A percentile compares a stretch with the other conserved stretches of the same genome.
Evolutionary conservation across 2,329 filamentous ascomycete species (phyloP).

Genomic region (Trichoderma cornu-damae): DNA sequence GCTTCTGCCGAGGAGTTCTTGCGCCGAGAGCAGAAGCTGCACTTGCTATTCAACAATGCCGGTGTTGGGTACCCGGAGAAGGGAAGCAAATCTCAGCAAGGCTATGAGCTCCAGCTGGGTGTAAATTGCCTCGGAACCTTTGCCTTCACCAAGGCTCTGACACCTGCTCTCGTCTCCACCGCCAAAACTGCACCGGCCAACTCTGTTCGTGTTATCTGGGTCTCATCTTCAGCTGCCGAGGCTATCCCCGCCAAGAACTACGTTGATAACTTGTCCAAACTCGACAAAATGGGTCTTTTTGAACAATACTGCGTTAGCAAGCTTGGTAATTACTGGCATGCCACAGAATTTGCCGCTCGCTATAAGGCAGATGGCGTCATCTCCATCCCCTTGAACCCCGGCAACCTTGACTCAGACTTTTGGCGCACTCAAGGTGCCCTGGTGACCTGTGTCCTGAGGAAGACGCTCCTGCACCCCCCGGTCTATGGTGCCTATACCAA

Average conservation of each 20-base stretch:
- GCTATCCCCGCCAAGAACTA: background rate
- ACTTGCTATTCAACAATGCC: conserved; percentile 41
- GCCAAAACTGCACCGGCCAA: conserved; percentile 28
- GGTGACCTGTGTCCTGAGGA: background rate
- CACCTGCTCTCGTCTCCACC: conserved; percentile 32
- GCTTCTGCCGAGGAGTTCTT: conserved; percentile 25
- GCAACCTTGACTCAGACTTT: conserved; percentile 38
- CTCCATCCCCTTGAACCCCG: conserved; percentile 35
- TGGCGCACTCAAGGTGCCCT: conserved; percentile 26
- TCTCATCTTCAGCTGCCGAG: conserved; percentile 24
- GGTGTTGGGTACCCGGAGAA: conserved; percentile 37
- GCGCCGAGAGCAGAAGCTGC: conserved; percentile 26
- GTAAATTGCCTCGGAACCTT: conserved; percentile 39
- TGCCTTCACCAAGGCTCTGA: conserved; percentile 36
- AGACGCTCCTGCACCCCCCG: conserved; percentile 3
- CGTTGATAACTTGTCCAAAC: conserved; percentile 1
- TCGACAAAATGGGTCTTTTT: conserved; percentile 21
- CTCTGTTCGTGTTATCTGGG: conserved; percentile 33
- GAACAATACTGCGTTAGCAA: conserved; percentile 29
- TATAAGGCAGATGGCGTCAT: conserved; percentile 29
- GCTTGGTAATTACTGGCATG: conserved; percentile 31
- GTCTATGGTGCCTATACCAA: conserved; percentile 17
- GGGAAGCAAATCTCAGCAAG: conserved; percentile 24
- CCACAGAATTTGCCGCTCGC: conserved; percentile 29
- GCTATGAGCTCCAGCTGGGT: conserved; percentile 38